Conservation (phyloP, 108 stramenopile species). For the Chaetoceros tenuissimus region DNA sequence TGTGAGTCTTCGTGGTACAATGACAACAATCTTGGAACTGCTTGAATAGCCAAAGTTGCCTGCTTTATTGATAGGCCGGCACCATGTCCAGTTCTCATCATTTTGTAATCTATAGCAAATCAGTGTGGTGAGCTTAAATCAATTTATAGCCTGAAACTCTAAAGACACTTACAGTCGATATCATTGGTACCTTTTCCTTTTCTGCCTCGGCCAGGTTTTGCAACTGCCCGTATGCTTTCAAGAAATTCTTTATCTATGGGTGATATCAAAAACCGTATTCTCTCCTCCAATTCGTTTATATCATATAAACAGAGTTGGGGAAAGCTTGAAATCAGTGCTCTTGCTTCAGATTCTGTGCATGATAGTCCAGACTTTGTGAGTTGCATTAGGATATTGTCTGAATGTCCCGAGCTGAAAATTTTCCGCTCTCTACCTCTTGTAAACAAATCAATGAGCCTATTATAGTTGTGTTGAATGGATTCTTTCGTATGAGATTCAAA, state of each 20-base stretch:
- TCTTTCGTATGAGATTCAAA: not conserved
- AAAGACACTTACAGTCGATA: constrained; percentile 4
- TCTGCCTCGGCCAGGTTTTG: too few relatives aligned
- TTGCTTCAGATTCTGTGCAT: constrained; percentile 8
- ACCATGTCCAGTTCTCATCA: constrained; percentile 31
- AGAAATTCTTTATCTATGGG: constrained; percentile 15
- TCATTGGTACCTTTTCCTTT: too few relatives aligned
- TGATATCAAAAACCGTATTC: constrained; percentile 26
- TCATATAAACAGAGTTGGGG: constrained; percentile 35
- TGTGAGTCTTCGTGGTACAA: constrained; percentile 25
- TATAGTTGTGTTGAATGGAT: not conserved
- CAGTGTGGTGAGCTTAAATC: constrained; percentile 3
- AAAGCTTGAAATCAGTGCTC: constrained; percentile 25
- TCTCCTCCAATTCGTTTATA: constrained; percentile 16
- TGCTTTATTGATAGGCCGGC: constrained; percentile 33
- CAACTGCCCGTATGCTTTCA: too few relatives aligned
- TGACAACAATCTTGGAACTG: constrained; percentile 38
- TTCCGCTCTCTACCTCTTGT: not conserved
- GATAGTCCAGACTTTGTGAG: constrained; percentile 7
- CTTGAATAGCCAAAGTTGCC: constrained; percentile 16
- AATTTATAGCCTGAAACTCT: not conserved
- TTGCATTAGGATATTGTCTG: not conserved
- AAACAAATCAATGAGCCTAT: constrained; percentile 6
- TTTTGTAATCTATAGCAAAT: not conserved
- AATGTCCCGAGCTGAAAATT: not conserved